phyloP scores from a whole-genome alignment of 192 early-diverging fungal genomes.

The Coemansia guatemalensis region DNA sequence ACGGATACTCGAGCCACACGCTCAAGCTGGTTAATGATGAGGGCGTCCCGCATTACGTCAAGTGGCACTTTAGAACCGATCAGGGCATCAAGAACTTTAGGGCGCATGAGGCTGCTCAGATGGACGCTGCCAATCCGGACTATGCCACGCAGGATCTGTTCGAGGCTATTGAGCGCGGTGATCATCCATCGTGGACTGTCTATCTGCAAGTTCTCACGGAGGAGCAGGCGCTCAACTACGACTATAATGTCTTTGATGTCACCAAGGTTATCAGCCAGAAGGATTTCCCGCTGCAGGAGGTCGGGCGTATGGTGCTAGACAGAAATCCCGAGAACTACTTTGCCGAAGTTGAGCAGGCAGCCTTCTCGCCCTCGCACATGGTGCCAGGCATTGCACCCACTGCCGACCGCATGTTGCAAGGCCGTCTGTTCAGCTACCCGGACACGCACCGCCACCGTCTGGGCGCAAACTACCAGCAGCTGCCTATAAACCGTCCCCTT shows the following conservation, averaged over 20 bases:
- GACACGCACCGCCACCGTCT: conserved; percentile 71
- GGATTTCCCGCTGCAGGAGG: conserved; percentile 61
- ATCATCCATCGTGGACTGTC: conserved; percentile 65
- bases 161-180: conserved; percentile 61
- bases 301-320: conserved; percentile 71
- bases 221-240: conserved; percentile 60
- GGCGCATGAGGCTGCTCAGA: conserved; percentile 54
- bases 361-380: conserved; percentile 67
- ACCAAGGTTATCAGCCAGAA: conserved; percentile 69
- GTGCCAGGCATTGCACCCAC: conserved; percentile 69
- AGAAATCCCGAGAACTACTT: conserved; percentile 75
- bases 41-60: conserved; percentile 67
- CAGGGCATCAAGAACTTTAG: conserved; percentile 60
- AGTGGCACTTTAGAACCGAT: conserved; percentile 79
- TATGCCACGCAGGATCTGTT: conserved; percentile 64
- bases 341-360: conserved; percentile 72
- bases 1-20: conserved; percentile 51
- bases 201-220: conserved; percentile 63
- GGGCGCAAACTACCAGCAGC: conserved; percentile 68
- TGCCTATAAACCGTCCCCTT: conserved; percentile 67
- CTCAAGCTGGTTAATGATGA: conserved; percentile 58
- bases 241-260: conserved; percentile 69
- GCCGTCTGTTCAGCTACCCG: conserved; percentile 71
- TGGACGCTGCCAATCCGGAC: conserved; percentile 58
- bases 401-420: conserved; percentile 69